Evolutionary conservation across 2,329 filamentous ascomycete species (phyloP).

Genomic region (Curvularia lunata): DNA sequence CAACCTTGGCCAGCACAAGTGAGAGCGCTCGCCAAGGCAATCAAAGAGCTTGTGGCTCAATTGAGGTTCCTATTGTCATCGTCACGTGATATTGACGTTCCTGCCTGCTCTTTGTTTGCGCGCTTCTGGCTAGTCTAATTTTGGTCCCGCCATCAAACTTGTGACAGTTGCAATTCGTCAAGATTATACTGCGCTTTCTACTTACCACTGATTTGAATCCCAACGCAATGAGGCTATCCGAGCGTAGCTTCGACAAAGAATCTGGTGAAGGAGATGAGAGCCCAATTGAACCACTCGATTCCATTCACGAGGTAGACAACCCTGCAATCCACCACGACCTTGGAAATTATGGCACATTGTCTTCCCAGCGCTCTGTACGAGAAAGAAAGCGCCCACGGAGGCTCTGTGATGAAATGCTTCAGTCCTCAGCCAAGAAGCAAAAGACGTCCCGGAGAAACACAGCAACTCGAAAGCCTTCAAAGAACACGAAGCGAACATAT

Average conservation of each 20-base stretch:
- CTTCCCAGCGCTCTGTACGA: constrained; percentile 13
- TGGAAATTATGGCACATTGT: constrained; percentile 11
- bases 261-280: neutral
- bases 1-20: neutral
- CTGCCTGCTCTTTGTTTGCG: neutral
- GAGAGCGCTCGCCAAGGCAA: neutral
- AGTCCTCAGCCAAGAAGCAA: neutral
- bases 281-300: neutral
- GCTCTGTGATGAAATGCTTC: neutral
- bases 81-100: neutral
- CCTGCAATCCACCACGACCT: neutral
- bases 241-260: constrained; percentile 3
- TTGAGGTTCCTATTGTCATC: constrained; percentile 4
- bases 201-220: neutral
- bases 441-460: neutral
- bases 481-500: neutral
- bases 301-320: neutral
- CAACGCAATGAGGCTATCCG: neutral
- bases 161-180: neutral
- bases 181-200: neutral
- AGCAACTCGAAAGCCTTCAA: no score
- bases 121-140: neutral
- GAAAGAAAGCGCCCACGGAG: neutral
- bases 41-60: neutral
- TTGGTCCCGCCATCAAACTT: neutral